These are phyloP conservation scores for Silene vulgaris DNA, from an alignment of 179 eudicot genomes.

Conservation along the genomic window DNA sequence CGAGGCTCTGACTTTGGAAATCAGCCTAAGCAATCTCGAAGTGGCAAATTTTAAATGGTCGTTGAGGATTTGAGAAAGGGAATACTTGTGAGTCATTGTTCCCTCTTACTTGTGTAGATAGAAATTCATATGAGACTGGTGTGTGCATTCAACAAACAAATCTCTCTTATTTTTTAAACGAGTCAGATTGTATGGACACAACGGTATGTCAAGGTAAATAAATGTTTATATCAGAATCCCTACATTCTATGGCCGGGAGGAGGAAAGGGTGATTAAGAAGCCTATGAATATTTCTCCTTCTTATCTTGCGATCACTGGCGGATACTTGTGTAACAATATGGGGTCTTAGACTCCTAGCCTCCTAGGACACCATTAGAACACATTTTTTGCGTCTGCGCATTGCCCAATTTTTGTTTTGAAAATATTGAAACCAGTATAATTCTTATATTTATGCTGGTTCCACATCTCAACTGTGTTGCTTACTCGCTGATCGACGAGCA, in stretches of 20 bases:
- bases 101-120: background rate
- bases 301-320: too few relatives aligned
- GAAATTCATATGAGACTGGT: background rate
- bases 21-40: constrained; percentile 53
- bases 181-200: background rate
- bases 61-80: constrained; percentile 92
- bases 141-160: background rate
- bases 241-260: too few relatives aligned
- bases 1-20: constrained; percentile 44
- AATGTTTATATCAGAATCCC: too few relatives aligned
- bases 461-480: too few relatives aligned
- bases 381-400: background rate
- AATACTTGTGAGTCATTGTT: constrained; percentile 61
- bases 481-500: too few relatives aligned
- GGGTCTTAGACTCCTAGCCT: background rate
- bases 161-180: background rate
- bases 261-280: too few relatives aligned
- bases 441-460: too few relatives aligned
- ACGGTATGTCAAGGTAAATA: too few relatives aligned
- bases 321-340: too few relatives aligned
- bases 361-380: background rate
- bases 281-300: too few relatives aligned
- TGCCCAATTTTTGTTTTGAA: too few relatives aligned
- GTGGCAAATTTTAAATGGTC: constrained; percentile 65
- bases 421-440: too few relatives aligned